Conservation (phyloP, 106 monocot genomes). For the Alisma plantagoaquatica region DNA sequence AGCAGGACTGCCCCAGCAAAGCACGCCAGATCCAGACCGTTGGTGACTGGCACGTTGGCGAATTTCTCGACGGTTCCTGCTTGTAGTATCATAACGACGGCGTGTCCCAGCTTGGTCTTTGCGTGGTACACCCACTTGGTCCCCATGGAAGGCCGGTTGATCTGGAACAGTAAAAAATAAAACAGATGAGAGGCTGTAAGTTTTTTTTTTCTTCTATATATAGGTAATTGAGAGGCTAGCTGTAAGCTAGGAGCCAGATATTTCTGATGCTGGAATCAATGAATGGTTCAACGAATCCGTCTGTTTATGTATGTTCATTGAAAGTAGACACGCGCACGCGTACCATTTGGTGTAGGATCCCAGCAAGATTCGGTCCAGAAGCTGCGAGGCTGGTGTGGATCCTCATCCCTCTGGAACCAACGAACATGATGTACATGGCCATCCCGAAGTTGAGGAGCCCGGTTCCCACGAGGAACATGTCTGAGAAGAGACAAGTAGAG, state of each 20-base stretch:
- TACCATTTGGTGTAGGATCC: conserved; percentile 6
- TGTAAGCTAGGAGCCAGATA: no score
- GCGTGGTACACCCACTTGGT: conserved; percentile 8
- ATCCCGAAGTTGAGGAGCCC: conserved; percentile 19
- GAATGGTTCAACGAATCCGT: no score
- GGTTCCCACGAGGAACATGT: conserved; percentile 18
- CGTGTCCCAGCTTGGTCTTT: conserved; percentile 13
- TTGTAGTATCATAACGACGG: conserved; percentile 18
- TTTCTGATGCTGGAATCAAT: no score
- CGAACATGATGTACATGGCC: conserved; percentile 15
- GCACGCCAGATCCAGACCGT: conserved; percentile 14
- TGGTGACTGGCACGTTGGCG: conserved; percentile 9
- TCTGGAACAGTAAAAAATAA: conserved; percentile 2
- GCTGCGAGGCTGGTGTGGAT: not conserved
- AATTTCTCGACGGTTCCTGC: conserved; percentile 17
- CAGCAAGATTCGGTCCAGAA: not conserved
- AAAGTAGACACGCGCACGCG: not conserved
- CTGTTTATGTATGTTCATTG: no score
- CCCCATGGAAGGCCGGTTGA: not conserved
- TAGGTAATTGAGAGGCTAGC: no score
- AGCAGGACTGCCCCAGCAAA: conserved; percentile 17
- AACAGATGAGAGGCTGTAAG: not conserved
- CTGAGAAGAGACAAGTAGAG: not conserved
- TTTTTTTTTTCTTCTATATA: no score
- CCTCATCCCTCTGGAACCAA: not conserved